Conservation (phyloP, 768 basidiomycete species). For the Gymnopilus junonius region DNA sequence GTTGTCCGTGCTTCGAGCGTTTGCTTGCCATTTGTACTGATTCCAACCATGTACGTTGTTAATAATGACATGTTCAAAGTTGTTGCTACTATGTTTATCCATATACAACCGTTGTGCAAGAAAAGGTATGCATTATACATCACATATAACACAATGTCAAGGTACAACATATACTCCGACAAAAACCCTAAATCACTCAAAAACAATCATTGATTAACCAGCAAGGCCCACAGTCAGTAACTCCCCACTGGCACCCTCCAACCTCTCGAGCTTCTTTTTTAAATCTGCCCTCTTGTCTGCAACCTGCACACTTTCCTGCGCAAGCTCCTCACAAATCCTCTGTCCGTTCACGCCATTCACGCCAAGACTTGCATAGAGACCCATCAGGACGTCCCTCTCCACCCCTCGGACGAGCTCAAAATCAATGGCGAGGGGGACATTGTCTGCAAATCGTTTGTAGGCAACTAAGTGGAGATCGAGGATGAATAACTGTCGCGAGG, state of each 20-base stretch:
- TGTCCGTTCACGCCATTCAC: constrained; percentile 52
- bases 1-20: constrained; percentile 18
- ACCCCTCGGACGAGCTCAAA: constrained; percentile 58
- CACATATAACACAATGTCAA: too few relatives aligned
- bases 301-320: constrained; percentile 53
- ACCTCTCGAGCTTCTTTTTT: constrained; percentile 52
- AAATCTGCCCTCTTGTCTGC: constrained; percentile 51
- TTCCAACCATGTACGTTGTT: background rate
- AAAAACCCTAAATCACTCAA: background rate
- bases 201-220: background rate
- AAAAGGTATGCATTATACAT: background rate
- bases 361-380: constrained; percentile 52
- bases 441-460: constrained; percentile 63
- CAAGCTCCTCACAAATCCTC: constrained; percentile 51
- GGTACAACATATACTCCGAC: too few relatives aligned
- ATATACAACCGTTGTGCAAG: too few relatives aligned
- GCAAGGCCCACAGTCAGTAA: constrained; percentile 25
- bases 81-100: background rate
- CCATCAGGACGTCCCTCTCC: constrained; percentile 47
- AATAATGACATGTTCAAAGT: background rate
- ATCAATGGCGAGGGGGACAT: constrained; percentile 60
- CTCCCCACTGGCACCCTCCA: constrained; percentile 50
- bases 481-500: background rate
- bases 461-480: constrained; percentile 43
- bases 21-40: constrained; percentile 11